Evolutionary conservation across 768 basidiomycete genomes (phyloP).

Genomic region (Hysterangium stoloniferum): DNA sequence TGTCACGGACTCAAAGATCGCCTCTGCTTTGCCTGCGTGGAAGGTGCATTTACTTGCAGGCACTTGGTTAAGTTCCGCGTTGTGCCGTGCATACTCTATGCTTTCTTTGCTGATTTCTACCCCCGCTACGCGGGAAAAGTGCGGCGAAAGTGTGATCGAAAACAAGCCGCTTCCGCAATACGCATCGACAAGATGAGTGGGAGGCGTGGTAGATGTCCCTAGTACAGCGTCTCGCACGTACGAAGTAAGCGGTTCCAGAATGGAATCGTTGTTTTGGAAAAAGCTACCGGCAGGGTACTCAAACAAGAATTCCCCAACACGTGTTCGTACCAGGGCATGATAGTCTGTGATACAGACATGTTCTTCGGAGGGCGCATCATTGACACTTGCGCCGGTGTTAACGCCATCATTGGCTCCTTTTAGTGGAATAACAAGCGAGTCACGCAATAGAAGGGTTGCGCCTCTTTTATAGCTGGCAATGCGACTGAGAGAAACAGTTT

Average conservation of each 20-base stretch:
- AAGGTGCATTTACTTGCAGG: conserved; percentile 53
- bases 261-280: conserved; percentile 98
- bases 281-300: conserved; percentile 85
- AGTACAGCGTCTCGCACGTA: conserved; percentile 70
- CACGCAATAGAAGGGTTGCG: conserved; percentile 84
- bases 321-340: conserved; percentile 72
- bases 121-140: conserved; percentile 73
- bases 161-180: conserved; percentile 91
- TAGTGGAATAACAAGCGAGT: conserved; percentile 47
- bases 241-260: conserved; percentile 73
- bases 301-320: conserved; percentile 73
- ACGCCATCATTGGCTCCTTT: conserved; percentile 16
- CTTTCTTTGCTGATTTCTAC: conserved; percentile 77
- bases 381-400: conserved; percentile 20
- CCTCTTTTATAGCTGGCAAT: conserved; percentile 77
- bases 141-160: conserved; percentile 69
- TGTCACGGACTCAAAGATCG: conserved; percentile 66
- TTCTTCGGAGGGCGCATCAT: conserved; percentile 36
- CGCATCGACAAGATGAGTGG: conserved; percentile 89
- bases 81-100: conserved; percentile 59
- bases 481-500: conserved; percentile 39
- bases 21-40: conserved; percentile 73
- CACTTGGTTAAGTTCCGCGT: conserved; percentile 58
- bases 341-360: conserved; percentile 84
- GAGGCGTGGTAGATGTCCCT: conserved; percentile 15